Evolutionary conservation across 176 grass and related monocot species (phyloP), one percentile per base, ranked within the genome.

Genomic region (Triticum dicoccoides): DNA sequence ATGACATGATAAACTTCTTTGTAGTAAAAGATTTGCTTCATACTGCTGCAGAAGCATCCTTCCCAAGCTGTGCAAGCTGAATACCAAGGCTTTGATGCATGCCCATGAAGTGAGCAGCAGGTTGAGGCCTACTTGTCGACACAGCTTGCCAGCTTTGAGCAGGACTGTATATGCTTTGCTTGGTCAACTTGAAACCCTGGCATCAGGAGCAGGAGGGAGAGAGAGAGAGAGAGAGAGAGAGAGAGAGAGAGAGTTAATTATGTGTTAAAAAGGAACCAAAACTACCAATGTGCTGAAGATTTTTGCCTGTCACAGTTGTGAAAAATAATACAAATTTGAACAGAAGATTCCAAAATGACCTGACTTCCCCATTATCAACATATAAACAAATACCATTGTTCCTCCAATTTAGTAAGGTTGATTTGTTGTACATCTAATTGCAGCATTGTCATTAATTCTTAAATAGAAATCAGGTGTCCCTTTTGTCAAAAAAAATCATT

Each of bases 141-240:
- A 95, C 84, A 59, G 66, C 89, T 86, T 93, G 82, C 92, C 91
- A 97, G 80, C 78, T 90, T 88, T 90, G 91, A 82, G 87, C 72
- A 88, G 78, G 90, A 84, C 83, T 89, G 77, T 80, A 90, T 73
- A 83, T 27, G n/a, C 92, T 95, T 83, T 92, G 83, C 61, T 85
- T 93, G 32, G 93, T 93, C 79, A 98, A 29, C 77, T 92, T 95
- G 87, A 93, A 93, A 78, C 95, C 93, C 91, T 98, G 76, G 38
- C 24, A 85, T 85, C 62, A 38, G 27, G 41, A 84, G 3, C 83
- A 21, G 56, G 44, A 61, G 30, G 17, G 39, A 75, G 52, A 70
- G 21, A 11, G 69, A 42, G 69, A 38, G 34, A 35, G 34, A 35
- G 34, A 35, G 34, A 35, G 34, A 35, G 34, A 35, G 34, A 35